Conservation (phyloP, 1,284 basidiomycete genomes). For the Rhodofomes roseus region DNA sequence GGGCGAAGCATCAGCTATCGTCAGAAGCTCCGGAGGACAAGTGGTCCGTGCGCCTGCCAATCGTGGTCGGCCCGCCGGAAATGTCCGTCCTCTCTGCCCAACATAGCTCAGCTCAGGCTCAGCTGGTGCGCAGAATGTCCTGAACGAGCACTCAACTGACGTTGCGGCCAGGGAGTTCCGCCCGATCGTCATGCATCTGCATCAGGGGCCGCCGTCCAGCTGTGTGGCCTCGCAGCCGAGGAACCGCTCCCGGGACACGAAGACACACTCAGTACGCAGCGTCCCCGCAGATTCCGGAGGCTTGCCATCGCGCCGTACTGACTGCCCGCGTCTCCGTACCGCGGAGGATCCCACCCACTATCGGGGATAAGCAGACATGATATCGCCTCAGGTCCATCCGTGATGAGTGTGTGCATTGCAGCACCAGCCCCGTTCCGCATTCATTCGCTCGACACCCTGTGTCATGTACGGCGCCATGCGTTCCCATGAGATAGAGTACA, state of each 20-base stretch:
- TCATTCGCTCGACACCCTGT: neutral
- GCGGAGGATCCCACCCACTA: neutral
- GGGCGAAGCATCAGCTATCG: neutral
- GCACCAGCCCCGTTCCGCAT: neutral
- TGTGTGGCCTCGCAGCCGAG: neutral
- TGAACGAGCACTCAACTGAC: neutral
- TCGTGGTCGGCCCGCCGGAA: neutral
- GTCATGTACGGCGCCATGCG: neutral
- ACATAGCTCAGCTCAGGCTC: neutral
- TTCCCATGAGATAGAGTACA: constrained; percentile 1
- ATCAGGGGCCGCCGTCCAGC: neutral
- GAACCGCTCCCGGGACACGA: neutral
- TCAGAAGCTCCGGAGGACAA: neutral
- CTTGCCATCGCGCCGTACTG: neutral
- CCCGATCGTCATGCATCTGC: neutral
- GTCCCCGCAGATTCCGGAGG: neutral
- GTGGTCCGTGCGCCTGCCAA: neutral
- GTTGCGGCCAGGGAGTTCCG: neutral
- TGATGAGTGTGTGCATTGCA: neutral
- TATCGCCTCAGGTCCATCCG: neutral
- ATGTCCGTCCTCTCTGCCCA: neutral
- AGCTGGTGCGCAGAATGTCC: neutral
- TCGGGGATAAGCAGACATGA: neutral
- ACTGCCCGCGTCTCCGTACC: neutral
- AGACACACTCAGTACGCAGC: neutral